phyloP scores from a whole-genome alignment of 495 filamentous ascomycete species.

The Penicillium bialowiezense region DNA sequence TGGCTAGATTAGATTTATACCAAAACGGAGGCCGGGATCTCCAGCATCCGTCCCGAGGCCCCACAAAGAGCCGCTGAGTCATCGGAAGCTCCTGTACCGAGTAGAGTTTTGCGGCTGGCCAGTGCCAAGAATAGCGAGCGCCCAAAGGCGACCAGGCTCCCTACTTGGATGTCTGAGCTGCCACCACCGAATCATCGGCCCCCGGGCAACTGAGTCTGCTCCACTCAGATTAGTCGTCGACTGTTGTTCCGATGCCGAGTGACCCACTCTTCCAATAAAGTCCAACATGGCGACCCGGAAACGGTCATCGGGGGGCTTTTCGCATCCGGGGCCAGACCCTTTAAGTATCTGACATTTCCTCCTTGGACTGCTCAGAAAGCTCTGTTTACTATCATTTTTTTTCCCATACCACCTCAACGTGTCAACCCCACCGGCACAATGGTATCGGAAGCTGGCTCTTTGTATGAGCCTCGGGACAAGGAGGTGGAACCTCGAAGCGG shows the following conservation, averaged over 20 bases:
- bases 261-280: neutral
- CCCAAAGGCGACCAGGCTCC: too few species aligned
- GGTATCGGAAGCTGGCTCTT: neutral
- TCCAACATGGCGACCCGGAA: neutral
- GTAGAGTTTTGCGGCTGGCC: too few species aligned
- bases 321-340: neutral
- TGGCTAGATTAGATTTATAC: too few species aligned
- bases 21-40: too few species aligned
- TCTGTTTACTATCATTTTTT: neutral
- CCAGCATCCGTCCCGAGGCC: too few species aligned
- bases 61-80: too few species aligned
- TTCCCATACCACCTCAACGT: too few species aligned
- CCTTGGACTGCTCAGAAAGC: neutral
- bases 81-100: too few species aligned
- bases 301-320: neutral
- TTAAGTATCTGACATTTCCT: neutral
- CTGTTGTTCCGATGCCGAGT: neutral
- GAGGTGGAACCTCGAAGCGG: neutral
- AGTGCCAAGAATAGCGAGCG: too few species aligned
- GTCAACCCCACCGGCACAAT: neutral
- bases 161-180: neutral
- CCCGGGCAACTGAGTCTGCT: neutral
- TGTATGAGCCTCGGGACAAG: conserved; percentile 1
- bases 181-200: neutral
- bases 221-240: neutral